phyloP scores from a whole-genome alignment of 2,329 filamentous ascomycete genomes.

The Botryotinia globosa region DNA sequence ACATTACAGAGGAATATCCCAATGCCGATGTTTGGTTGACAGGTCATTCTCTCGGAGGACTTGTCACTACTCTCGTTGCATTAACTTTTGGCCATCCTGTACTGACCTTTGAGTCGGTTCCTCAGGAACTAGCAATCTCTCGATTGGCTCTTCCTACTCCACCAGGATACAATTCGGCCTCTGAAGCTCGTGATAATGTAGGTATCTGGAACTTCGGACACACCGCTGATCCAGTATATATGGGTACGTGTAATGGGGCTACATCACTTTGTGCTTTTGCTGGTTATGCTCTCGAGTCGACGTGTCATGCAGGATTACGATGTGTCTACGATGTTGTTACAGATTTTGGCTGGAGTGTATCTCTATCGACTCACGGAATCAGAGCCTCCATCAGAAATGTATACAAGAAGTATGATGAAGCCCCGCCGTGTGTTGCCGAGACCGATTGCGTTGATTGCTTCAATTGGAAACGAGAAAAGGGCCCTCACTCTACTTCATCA shows the following conservation, averaged over 20 bases:
- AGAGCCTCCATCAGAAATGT: constrained; percentile 81
- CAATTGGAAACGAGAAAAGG: constrained; percentile 90
- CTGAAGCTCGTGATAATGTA: constrained; percentile 67
- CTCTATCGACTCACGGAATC: constrained; percentile 86
- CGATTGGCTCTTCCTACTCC: constrained; percentile 83
- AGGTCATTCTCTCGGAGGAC: constrained; percentile 89
- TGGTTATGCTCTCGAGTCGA: constrained; percentile 84
- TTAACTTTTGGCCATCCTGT: constrained; percentile 84
- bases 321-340: constrained; percentile 88
- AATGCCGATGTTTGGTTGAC: constrained; percentile 79
- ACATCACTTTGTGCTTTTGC: constrained; percentile 81
- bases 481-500: constrained; percentile 71
- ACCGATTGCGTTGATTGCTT: constrained; percentile 81
- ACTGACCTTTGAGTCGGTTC: constrained; percentile 86
- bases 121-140: constrained; percentile 78
- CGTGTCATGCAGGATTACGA: constrained; percentile 80
- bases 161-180: constrained; percentile 52
- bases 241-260: constrained; percentile 85
- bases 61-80: constrained; percentile 78
- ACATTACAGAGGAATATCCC: constrained; percentile 84
- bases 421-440: constrained; percentile 70
- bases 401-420: constrained; percentile 73
- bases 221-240: constrained; percentile 89
- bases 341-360: constrained; percentile 87
- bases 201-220: constrained; percentile 88